Percentiles rank a stretch among this genome's conserved stretches.
These are phyloP conservation scores for Puya raimondii DNA, from an alignment of 176 grass and related monocot species.

Conservation along the genomic window DNA sequence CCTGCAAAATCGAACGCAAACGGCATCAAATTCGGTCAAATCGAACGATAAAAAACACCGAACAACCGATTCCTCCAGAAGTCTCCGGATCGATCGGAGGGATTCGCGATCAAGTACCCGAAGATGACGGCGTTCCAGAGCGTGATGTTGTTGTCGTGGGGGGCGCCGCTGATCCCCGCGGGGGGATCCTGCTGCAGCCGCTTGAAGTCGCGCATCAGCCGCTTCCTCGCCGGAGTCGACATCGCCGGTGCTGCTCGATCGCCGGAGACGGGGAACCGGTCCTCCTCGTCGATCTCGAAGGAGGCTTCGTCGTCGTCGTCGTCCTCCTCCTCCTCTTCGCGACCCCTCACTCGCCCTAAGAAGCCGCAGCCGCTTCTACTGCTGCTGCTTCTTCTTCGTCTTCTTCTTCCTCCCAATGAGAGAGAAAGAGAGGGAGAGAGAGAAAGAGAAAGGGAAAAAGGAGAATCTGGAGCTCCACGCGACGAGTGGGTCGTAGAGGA, in stretches of 20 bases:
- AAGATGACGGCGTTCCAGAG: constrained; percentile 99
- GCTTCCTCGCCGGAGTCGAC: constrained; percentile 98
- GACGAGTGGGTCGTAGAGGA: not conserved
- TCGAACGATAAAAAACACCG: not conserved
- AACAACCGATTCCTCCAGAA: not conserved
- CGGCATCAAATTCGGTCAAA: constrained; percentile 3
- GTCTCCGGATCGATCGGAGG: not conserved
- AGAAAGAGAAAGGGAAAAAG: not conserved
- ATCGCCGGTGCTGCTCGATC: constrained; percentile 24
- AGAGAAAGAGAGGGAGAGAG: not conserved
- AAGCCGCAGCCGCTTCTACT: no score
- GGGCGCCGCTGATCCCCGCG: constrained; percentile 87
- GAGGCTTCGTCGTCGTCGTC: not conserved
- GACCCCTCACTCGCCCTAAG: not conserved
- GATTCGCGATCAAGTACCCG: constrained; percentile 27
- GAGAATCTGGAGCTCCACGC: not conserved
- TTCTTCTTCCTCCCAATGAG: not conserved
- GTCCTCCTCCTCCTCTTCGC: not conserved
- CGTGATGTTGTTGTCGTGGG: constrained; percentile 97
- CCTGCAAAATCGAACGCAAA: constrained; percentile 35
- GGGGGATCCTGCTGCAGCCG: constrained; percentile 95
- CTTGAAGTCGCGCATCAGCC: constrained; percentile 98
- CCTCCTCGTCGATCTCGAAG: not conserved
- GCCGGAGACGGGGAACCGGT: not conserved
- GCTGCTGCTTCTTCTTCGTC: not conserved